Percentiles rank a stretch among this genome's conserved stretches.
Evolutionary conservation across 2,329 filamentous ascomycete species (phyloP).

Genomic region (Camptophora hylomeconis): DNA sequence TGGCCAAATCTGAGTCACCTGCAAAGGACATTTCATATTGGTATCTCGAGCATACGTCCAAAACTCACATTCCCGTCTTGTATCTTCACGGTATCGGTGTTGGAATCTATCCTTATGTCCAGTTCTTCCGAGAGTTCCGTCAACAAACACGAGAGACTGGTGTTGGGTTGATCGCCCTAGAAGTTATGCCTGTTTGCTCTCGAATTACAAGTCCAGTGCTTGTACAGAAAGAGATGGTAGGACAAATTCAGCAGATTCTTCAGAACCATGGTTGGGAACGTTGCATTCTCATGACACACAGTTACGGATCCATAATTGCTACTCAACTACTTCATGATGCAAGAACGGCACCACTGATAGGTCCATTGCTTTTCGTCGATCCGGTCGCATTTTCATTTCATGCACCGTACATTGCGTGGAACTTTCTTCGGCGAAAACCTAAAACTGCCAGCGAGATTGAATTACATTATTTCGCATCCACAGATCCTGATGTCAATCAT

Average conservation of each 20-base stretch:
- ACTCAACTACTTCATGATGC: conserved; percentile 47
- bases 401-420: conserved; percentile 57
- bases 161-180: no score
- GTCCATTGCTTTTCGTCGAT: conserved; percentile 43
- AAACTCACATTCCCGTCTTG: conserved; percentile 41
- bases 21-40: conserved; percentile 37
- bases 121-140: conserved; percentile 44
- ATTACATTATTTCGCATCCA: conserved; percentile 57
- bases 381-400: conserved; percentile 57
- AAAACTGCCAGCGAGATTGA: conserved; percentile 51
- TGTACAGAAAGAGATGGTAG: conserved; percentile 37
- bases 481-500: conserved; percentile 52
- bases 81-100: conserved; percentile 62
- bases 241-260: no score
- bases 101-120: conserved; percentile 49
- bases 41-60: conserved; percentile 49
- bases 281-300: conserved; percentile 48
- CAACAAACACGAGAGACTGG: no score
- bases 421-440: conserved; percentile 45
- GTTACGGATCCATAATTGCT: conserved; percentile 51
- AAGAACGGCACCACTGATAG: conserved; percentile 32
- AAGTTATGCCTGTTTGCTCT: no score
- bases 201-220: conserved; percentile 45
- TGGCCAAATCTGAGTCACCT: neutral
- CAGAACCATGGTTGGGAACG: no score